Conservation (phyloP, 2,329 filamentous ascomycete species). For the Chaetomiaceae sp. region DNA sequence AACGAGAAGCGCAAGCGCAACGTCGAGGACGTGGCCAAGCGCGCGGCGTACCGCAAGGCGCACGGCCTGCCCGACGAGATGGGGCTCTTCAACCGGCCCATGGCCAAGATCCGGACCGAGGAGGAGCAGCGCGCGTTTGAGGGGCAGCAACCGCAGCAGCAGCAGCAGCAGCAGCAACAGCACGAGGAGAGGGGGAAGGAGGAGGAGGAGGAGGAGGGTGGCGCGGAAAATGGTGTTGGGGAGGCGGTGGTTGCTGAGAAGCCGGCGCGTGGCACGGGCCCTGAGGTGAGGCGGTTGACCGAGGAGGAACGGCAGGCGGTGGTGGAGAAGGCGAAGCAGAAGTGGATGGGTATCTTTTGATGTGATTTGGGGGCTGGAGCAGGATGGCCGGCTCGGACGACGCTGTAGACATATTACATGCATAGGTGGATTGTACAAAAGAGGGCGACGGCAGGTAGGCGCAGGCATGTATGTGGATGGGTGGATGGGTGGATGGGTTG, state of each 20-base stretch:
- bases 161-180: no score
- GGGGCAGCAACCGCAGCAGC: not conserved
- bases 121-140: slow-evolving; percentile 30
- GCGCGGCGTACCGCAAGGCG: slow-evolving; percentile 76
- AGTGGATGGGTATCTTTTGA: slow-evolving; percentile 80
- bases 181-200: slow-evolving; percentile 35
- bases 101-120: slow-evolving; percentile 22
- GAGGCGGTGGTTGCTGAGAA: slow-evolving; percentile 18
- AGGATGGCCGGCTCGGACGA: no score
- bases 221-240: slow-evolving; percentile 41
- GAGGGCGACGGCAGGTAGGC: not conserved
- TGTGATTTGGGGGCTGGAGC: slow-evolving; percentile 4
- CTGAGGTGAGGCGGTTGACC: slow-evolving; percentile 11
- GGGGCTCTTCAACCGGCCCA: slow-evolving; percentile 39
- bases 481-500: not conserved
- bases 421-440: slow-evolving; percentile 4
- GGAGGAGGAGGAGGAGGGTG: slow-evolving; percentile 42
- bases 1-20: slow-evolving; percentile 67
- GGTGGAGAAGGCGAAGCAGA: slow-evolving; percentile 51
- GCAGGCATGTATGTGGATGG: not conserved
- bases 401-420: slow-evolving; percentile 1
- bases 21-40: slow-evolving; percentile 83
- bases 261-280: slow-evolving; percentile 26
- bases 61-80: slow-evolving; percentile 70
- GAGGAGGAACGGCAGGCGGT: slow-evolving; percentile 17